phyloP scores from a whole-genome alignment of 768 basidiomycete genomes.

The Panaeolus cyanescens region DNA sequence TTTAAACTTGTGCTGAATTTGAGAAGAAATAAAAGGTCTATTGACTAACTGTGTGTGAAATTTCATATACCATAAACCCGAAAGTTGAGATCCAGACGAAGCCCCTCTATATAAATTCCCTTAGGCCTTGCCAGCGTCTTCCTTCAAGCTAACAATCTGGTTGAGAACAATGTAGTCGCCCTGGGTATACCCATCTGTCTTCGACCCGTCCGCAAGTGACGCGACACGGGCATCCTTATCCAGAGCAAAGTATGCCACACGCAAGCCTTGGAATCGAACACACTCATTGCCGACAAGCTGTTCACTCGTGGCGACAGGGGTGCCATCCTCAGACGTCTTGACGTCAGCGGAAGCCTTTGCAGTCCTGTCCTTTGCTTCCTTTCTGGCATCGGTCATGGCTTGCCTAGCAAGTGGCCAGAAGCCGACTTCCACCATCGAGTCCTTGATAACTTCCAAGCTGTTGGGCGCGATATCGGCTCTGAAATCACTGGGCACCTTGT shows the following conservation, averaged over 20 bases:
- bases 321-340: constrained; percentile 43
- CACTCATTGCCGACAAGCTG: constrained; percentile 90
- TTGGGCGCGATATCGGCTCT: constrained; percentile 80
- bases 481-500: constrained; percentile 85
- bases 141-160: constrained; percentile 91
- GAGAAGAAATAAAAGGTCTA: not conserved
- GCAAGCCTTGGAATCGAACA: constrained; percentile 94
- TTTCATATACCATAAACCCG: too few relatives aligned
- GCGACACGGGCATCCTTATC: constrained; percentile 82
- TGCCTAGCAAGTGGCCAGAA: constrained; percentile 84
- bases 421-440: constrained; percentile 85
- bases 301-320: constrained; percentile 72
- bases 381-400: constrained; percentile 61
- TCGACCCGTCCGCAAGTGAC: constrained; percentile 57
- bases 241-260: constrained; percentile 92
- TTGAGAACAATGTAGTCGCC: constrained; percentile 88
- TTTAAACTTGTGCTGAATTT: not conserved
- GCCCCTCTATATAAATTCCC: too few relatives aligned
- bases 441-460: constrained; percentile 77
- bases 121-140: constrained; percentile 80
- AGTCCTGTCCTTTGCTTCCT: constrained; percentile 64
- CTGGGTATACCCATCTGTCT: constrained; percentile 46
- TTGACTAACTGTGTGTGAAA: too few relatives aligned
- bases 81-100: too few relatives aligned
- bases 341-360: constrained; percentile 58